Percentiles rank a stretch among this genome's conserved stretches.
These are phyloP conservation scores for Chloroidium sp. DNA, from an alignment of 163 green algal genomes.

Conservation along the genomic window DNA sequence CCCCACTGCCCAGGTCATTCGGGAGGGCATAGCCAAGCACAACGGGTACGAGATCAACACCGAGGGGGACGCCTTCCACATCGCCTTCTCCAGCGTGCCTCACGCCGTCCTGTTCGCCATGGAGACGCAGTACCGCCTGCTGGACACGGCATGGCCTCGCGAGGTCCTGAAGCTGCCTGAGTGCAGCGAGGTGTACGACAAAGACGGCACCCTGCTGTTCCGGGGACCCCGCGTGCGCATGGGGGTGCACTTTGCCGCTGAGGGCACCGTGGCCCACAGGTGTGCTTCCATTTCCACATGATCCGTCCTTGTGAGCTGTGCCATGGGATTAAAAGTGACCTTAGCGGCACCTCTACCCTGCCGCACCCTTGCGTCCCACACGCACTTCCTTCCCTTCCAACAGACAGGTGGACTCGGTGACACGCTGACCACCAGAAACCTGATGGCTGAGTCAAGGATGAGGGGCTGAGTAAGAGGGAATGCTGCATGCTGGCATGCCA, in stretches of 20 bases:
- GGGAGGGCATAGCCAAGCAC: constrained; percentile 54
- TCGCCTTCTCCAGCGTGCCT: constrained; percentile 41
- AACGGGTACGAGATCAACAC: constrained; percentile 58
- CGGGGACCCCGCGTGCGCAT: constrained; percentile 72
- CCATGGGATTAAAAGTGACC: too few species aligned
- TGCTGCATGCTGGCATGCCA: too few species aligned
- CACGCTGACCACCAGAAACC: too few species aligned
- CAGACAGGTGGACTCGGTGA: too few species aligned
- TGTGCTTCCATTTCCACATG: too few species aligned
- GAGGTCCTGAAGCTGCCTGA: constrained; percentile 49
- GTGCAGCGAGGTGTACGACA: constrained; percentile 32
- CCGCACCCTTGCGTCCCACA: too few species aligned
- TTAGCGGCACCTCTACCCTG: too few species aligned
- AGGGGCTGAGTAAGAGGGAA: too few species aligned
- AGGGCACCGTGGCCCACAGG: constrained; percentile 56
- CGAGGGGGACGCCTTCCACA: constrained; percentile 60
- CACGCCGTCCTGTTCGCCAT: constrained; percentile 57
- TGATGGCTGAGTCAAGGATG: too few species aligned
- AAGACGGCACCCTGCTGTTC: constrained; percentile 32
- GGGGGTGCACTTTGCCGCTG: constrained; percentile 70
- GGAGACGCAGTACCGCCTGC: constrained; percentile 63
- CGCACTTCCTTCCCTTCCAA: too few species aligned
- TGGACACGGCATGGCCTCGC: constrained; percentile 58
- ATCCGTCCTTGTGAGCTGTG: too few species aligned
- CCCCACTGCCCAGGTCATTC: constrained; percentile 40